Percentiles rank a stretch among this genome's conserved stretches.
Conservation (phyloP, 2,329 filamentous ascomycete genomes). For the Meredithiella fracta region DNA sequence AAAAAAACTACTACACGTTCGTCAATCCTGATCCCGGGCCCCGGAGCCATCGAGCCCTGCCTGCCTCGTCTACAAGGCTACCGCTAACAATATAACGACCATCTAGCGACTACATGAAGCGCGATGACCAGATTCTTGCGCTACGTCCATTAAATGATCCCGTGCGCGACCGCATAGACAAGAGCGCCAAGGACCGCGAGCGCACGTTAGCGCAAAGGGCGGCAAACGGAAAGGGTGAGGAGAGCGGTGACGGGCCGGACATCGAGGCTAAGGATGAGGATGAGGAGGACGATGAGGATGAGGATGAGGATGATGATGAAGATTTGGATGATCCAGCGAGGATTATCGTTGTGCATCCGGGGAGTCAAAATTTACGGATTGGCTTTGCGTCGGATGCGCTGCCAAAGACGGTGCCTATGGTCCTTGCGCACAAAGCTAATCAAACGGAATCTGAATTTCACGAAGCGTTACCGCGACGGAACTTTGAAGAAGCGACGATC, state of each 20-base stretch:
- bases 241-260: conserved; percentile 38
- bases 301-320: conserved; percentile 36
- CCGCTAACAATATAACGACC: conserved; percentile 6
- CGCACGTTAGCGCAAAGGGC: conserved; percentile 48
- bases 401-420: conserved; percentile 87
- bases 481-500: conserved; percentile 41
- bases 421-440: conserved; percentile 62
- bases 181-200: conserved; percentile 75
- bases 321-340: conserved; percentile 56
- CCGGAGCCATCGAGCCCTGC: background rate
- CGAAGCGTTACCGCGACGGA: conserved; percentile 59
- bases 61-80: conserved; percentile 11
- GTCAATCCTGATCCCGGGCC: background rate
- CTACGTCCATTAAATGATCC: conserved; percentile 79
- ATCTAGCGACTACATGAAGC: conserved; percentile 83
- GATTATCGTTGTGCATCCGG: conserved; percentile 86
- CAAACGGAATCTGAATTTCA: conserved; percentile 72
- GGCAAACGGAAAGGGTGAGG: conserved; percentile 26
- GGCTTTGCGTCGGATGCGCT: conserved; percentile 91
- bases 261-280: conserved; percentile 26
- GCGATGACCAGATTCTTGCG: conserved; percentile 88
- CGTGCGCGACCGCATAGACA: conserved; percentile 64
- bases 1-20: conserved; percentile 98
- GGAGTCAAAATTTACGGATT: conserved; percentile 87
- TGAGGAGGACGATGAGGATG: conserved; percentile 36